These are phyloP conservation scores for Phaseolus lunatus DNA, from an alignment of 306 rosid genomes.

Conservation along the genomic window DNA sequence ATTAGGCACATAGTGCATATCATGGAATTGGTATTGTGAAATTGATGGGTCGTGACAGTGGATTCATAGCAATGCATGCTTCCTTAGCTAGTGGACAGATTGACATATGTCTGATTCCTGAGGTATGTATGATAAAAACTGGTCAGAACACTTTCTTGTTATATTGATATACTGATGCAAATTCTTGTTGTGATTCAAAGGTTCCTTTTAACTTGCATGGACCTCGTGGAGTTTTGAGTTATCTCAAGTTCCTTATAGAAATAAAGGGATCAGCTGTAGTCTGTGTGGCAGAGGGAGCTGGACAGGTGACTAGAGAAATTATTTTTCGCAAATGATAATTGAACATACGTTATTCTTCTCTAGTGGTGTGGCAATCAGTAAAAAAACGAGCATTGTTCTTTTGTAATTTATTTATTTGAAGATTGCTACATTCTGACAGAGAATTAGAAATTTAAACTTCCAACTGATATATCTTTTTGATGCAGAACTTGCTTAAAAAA, in stretches of 20 bases:
- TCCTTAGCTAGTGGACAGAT: conserved; percentile 96
- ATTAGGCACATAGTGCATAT: conserved; percentile 96
- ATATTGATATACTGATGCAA: conserved; percentile 38
- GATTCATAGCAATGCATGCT: conserved; percentile 97
- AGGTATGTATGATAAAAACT: conserved; percentile 59
- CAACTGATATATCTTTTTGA: conserved; percentile 37
- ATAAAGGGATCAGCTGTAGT: conserved; percentile 94
- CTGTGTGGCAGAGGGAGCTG: conserved; percentile 98
- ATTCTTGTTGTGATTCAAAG: conserved; percentile 54
- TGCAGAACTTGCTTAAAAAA: conserved; percentile 84
- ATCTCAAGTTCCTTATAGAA: conserved; percentile 86
- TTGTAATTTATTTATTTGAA: conserved; percentile 9
- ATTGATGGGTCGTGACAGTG: conserved; percentile 99
- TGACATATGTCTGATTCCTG: conserved; percentile 93
- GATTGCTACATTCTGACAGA: conserved; percentile 1
- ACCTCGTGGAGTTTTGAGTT: conserved; percentile 82
- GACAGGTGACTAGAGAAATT: conserved; percentile 70
- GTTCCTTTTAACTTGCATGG: conserved; percentile 85
- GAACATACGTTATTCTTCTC: conserved; percentile 3
- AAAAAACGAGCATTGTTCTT: background rate
- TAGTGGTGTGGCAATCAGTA: conserved; percentile 6
- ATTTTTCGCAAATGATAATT: conserved; percentile 17
- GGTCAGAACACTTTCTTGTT: conserved; percentile 27
- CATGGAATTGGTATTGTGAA: conserved; percentile 95
- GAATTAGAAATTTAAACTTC: conserved; percentile 29